Evolutionary conservation across 352 stramenopile genomes (phyloP).

Genomic region (Globisporangium recalcitrans): DNA sequence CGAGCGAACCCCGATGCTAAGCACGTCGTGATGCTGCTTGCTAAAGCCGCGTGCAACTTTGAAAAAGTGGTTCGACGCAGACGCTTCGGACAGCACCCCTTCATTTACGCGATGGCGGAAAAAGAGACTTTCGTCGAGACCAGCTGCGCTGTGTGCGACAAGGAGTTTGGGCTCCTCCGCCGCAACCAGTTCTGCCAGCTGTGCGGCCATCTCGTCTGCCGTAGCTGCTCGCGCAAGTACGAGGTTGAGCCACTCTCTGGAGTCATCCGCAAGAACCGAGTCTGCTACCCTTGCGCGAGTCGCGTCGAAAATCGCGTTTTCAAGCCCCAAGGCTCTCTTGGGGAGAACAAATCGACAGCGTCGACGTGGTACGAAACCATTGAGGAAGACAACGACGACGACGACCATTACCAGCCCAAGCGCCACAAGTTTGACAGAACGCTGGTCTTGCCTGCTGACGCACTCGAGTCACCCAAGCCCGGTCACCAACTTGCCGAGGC

Average conservation of each 20-base stretch:
- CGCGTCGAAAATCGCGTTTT: slow-evolving; percentile 9
- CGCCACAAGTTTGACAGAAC: slow-evolving; percentile 5
- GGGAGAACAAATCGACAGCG: slow-evolving; percentile 3
- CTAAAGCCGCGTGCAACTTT: slow-evolving; percentile 42
- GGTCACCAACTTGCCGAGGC: slow-evolving; percentile 52
- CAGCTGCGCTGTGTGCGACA: slow-evolving; percentile 43
- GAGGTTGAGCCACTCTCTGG: slow-evolving; percentile 51
- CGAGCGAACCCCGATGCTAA: slow-evolving; percentile 32
- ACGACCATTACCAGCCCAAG: not conserved
- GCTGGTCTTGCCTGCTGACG: slow-evolving; percentile 11
- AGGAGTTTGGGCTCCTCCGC: slow-evolving; percentile 49
- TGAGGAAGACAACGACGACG: slow-evolving; percentile 11
- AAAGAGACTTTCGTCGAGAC: slow-evolving; percentile 21
- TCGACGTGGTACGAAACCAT: slow-evolving; percentile 11
- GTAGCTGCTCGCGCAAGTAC: slow-evolving; percentile 60
- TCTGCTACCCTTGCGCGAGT: slow-evolving; percentile 28
- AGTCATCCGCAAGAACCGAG: slow-evolving; percentile 44
- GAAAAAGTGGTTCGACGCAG: slow-evolving; percentile 51
- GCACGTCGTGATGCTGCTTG: slow-evolving; percentile 47
- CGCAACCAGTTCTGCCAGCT: slow-evolving; percentile 59
- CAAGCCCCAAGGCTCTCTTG: slow-evolving; percentile 3
- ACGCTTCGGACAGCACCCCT: slow-evolving; percentile 47
- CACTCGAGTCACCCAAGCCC: slow-evolving; percentile 29
- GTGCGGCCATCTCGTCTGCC: slow-evolving; percentile 54
- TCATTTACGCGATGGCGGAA: slow-evolving; percentile 34